phyloP scores from a whole-genome alignment of 371 early-diverging fungal genomes.

The Mortierella sp. region DNA sequence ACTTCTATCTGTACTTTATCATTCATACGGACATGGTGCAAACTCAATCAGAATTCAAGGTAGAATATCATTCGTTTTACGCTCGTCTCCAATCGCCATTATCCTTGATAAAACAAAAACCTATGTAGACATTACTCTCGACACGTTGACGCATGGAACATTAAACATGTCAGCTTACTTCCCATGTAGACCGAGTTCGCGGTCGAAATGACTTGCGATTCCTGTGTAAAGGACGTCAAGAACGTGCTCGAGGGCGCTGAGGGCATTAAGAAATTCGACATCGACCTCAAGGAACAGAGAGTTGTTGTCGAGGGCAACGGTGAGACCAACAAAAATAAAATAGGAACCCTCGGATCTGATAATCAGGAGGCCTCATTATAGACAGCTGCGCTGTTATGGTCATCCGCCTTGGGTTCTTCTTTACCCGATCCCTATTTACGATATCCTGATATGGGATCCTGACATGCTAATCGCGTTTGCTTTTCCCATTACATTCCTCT shows the following conservation, averaged over 20 bases:
- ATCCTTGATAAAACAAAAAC: too few relatives aligned
- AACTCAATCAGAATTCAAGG: conserved; percentile 30
- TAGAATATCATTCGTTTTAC: conserved; percentile 1
- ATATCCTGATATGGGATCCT: neutral
- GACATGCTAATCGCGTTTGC: too few relatives aligned
- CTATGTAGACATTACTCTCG: too few relatives aligned
- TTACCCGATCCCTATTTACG: neutral
- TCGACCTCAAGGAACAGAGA: conserved; percentile 67
- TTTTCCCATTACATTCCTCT: neutral
- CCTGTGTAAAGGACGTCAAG: conserved; percentile 75
- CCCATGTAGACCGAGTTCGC: conserved; percentile 77
- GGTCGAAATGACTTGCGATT: conserved; percentile 85
- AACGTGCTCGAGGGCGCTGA: conserved; percentile 64
- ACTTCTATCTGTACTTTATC: neutral
- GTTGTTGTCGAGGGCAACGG: conserved; percentile 74
- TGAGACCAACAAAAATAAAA: conserved; percentile 43
- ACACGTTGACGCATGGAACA: too few relatives aligned
- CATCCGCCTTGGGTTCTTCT: too few relatives aligned
- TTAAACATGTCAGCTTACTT: too few relatives aligned
- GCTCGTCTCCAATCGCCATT: too few relatives aligned
- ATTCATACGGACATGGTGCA: conserved; percentile 24
- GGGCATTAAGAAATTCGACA: conserved; percentile 66
- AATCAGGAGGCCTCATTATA: neutral
- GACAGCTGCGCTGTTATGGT: conserved; percentile 1
- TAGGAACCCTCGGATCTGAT: neutral